Conservation (phyloP, 169 alveolate genomes). For the Cryptosporidium sp. region DNA sequence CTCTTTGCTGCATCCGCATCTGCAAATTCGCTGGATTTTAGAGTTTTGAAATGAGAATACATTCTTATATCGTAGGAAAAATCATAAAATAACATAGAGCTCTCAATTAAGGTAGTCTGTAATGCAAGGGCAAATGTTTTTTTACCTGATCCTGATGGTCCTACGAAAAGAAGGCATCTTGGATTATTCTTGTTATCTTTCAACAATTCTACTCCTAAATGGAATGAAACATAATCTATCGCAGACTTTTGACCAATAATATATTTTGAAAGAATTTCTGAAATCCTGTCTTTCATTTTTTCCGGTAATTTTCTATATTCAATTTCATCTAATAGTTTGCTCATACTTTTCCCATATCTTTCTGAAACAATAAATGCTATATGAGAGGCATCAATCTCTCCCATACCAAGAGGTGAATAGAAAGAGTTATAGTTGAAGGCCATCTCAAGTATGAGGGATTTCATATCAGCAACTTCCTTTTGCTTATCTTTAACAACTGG, state of each 20-base stretch:
- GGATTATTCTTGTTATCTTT: constrained; percentile 5
- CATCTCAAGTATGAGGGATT: constrained; percentile 12
- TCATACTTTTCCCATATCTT: background rate
- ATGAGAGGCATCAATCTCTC: constrained; percentile 58
- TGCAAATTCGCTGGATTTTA: constrained; percentile 11
- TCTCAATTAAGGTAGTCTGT: background rate
- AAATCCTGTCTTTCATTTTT: background rate
- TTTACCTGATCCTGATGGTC: constrained; percentile 51
- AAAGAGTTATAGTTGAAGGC: constrained; percentile 1
- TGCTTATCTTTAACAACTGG: background rate
- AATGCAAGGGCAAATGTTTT: constrained; percentile 16
- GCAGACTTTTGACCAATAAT: constrained; percentile 33
- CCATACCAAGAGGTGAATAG: constrained; percentile 24
- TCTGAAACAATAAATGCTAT: constrained; percentile 44
- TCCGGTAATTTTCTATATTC: constrained; percentile 30
- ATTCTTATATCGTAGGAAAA: background rate
- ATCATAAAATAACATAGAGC: background rate
- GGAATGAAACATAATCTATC: constrained; percentile 9
- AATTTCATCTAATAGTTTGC: background rate
- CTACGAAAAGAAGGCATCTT: constrained; percentile 4
- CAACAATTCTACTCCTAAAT: background rate
- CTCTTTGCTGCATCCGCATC: constrained; percentile 10
- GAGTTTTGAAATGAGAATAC: background rate
- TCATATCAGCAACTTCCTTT: constrained; percentile 20
- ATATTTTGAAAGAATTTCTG: constrained; percentile 30